Percentiles rank a stretch among this genome's conserved stretches.
Conservation (phyloP, 345 rosid species). For the Zanthoxylum bungeanum region DNA sequence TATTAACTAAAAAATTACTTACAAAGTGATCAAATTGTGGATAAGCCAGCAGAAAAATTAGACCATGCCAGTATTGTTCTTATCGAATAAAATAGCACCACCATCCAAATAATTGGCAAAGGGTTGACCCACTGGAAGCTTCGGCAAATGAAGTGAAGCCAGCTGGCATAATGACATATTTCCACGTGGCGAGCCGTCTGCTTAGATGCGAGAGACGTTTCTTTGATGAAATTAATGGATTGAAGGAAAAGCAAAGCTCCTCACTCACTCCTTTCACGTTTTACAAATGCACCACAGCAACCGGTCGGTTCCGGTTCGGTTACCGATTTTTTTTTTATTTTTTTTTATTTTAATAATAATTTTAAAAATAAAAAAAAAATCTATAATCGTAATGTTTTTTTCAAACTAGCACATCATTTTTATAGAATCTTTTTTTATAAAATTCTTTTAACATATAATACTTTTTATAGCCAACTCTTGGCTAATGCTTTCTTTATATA, state of each 20-base stretch:
- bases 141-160: conserved; percentile 8
- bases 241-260: conserved; percentile 22
- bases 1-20: no score
- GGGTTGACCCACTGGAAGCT: background rate
- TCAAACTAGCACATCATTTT: no score
- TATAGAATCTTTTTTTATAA: no score
- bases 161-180: background rate
- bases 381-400: no score
- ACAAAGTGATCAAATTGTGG: background rate
- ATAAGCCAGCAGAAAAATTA: background rate
- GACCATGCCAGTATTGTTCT: background rate
- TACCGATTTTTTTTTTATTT: no score
- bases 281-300: background rate
- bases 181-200: conserved; percentile 7
- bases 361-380: no score
- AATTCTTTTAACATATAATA: no score
- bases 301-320: no score
- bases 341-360: no score
- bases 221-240: background rate
- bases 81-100: background rate
- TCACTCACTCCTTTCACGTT: background rate
- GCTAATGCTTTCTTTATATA: no score
- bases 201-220: conserved; percentile 3
- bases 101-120: no score
- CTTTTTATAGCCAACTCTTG: no score